Evolutionary conservation across 257 asterid species (phyloP), one percentile per base, ranked within the genome.

Genomic region (Agastache rugosa): DNA sequence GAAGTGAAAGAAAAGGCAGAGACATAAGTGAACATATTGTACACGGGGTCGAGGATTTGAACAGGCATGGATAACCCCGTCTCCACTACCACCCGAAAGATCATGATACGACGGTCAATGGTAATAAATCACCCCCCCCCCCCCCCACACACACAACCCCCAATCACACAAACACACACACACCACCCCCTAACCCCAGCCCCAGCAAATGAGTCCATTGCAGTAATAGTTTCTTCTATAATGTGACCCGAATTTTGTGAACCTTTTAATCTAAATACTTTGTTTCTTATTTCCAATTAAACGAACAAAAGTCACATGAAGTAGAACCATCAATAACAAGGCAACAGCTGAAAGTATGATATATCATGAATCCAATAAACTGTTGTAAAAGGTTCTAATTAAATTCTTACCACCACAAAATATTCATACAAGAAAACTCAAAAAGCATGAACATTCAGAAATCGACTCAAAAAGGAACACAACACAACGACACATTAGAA

Each of bases 191-290:
- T 39, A 39, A 23, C 5, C 16, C 37, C 7, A 53, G 6, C 65
- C 14, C 41, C 3, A 9, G 8, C 48, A 42, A 0, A 10, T 12
- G 35, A 56, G 8, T 15, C 31, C 19, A 68, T 50, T 16, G 23
- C 15, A 53, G 47, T 1, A 9, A 34, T 5, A 6, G 22, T 31
- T 51, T 51, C 25, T 51, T 15, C 58, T 3, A 31, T 4, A 51
- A 60, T 27, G 41, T 60, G 16, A 10, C 48, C 67, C 50, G 55
- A 37, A 75, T 53, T 66, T 64, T 11, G 44, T 5, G 29, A 51
- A 39, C 5, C 0, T 15, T 9, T 1, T 10, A 19, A 6, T 25
- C 11, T 0, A 54, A 34, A 53, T 14, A 64, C 37, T 64, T 11
- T 6, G 15, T 3, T 64, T 61, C 15, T n/a, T n/a, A 39, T 6